Conservation (phyloP, 2,329 filamentous ascomycete genomes). For the Alternaria arborescens region DNA sequence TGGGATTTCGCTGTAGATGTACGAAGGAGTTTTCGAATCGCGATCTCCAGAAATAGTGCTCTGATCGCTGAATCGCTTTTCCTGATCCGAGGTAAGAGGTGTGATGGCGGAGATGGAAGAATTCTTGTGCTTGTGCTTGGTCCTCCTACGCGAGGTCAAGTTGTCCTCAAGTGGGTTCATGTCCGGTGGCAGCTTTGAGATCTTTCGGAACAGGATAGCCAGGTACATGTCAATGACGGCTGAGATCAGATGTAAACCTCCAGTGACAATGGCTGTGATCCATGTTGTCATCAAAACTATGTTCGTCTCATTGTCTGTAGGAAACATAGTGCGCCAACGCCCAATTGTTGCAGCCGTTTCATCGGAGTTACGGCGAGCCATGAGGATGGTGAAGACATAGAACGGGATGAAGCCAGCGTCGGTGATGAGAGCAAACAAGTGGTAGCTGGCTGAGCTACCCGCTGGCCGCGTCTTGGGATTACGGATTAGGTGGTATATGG, state of each 20-base stretch:
- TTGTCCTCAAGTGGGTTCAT: slow-evolving; percentile 94
- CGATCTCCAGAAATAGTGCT: slow-evolving; percentile 52
- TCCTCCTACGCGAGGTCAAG: slow-evolving; percentile 72
- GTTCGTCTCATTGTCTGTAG: slow-evolving; percentile 62
- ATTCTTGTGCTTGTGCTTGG: slow-evolving; percentile 77
- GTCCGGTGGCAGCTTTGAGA: slow-evolving; percentile 83
- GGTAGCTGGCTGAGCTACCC: slow-evolving; percentile 85
- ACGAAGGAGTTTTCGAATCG: slow-evolving; percentile 41
- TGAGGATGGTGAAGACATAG: slow-evolving; percentile 66
- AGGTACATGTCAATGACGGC: slow-evolving; percentile 78
- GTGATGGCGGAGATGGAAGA: slow-evolving; percentile 60
- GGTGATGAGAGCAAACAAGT: slow-evolving; percentile 79
- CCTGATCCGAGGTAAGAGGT: slow-evolving; percentile 58
- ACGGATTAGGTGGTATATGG: slow-evolving; percentile 79
- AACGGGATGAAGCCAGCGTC: slow-evolving; percentile 74
- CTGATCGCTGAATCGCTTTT: slow-evolving; percentile 68
- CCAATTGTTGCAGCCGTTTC: slow-evolving; percentile 54
- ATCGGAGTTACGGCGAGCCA: slow-evolving; percentile 62
- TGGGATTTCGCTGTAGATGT: slow-evolving; percentile 40
- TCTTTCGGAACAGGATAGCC: slow-evolving; percentile 80
- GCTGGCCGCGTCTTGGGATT: slow-evolving; percentile 76
- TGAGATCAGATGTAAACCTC: slow-evolving; percentile 74
- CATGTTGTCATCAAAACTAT: slow-evolving; percentile 73
- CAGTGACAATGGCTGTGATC: slow-evolving; percentile 70
- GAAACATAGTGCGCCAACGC: slow-evolving; percentile 76